Evolutionary conservation across 345 rosid genomes (phyloP).

Genomic region (Gossypium raimondii): DNA sequence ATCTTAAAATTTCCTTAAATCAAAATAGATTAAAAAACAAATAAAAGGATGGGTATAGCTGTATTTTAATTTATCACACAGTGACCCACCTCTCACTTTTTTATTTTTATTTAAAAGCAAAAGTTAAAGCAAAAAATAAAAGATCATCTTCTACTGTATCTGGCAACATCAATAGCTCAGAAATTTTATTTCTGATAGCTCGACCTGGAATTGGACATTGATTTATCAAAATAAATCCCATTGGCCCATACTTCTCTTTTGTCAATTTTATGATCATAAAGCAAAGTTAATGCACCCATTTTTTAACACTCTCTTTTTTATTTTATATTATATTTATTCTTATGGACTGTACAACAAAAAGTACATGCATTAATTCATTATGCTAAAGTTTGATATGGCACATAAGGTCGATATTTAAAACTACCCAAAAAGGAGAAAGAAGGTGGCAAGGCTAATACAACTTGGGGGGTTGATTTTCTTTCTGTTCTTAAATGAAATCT

Average conservation of each 20-base stretch:
- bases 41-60: background rate
- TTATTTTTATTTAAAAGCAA: slow-evolving; percentile 13
- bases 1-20: too few species aligned
- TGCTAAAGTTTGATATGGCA: slow-evolving; percentile 12
- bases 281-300: background rate
- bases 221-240: slow-evolving; percentile 1
- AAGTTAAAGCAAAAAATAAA: slow-evolving; percentile 2
- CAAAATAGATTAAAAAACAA: background rate
- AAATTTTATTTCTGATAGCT: slow-evolving; percentile 7
- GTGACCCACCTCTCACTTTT: slow-evolving; percentile 24
- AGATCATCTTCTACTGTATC: background rate
- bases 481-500: background rate
- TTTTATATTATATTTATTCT: background rate
- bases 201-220: background rate
- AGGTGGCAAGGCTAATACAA: background rate
- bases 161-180: background rate
- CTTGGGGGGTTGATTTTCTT: background rate
- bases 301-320: background rate
- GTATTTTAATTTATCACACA: background rate
- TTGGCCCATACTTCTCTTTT: background rate
- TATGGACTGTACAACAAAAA: background rate
- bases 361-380: slow-evolving; percentile 5
- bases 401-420: slow-evolving; percentile 17
- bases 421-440: background rate
- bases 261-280: background rate